Evolutionary conservation across 2,329 filamentous ascomycete genomes (phyloP).

Genomic region (Ceratocystis cubensis): DNA sequence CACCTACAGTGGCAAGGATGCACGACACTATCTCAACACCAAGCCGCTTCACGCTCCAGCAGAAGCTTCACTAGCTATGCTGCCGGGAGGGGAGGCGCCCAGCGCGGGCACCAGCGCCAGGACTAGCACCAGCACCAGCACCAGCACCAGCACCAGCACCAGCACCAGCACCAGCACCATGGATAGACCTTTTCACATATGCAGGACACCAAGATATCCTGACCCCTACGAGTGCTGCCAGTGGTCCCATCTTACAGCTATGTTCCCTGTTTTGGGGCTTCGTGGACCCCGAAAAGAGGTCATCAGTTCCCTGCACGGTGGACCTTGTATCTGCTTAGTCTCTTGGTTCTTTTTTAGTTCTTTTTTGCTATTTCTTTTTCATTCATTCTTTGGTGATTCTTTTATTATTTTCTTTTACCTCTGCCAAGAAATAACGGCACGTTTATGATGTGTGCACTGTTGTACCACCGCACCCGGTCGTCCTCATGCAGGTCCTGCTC

Average conservation of each 20-base stretch:
- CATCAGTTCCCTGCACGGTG: not conserved
- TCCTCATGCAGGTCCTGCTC: not conserved
- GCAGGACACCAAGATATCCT: not conserved
- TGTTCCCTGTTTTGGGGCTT: not conserved
- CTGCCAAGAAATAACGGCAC: not conserved
- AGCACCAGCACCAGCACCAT: not conserved
- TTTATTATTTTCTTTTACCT: too few relatives aligned
- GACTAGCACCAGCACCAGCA: not conserved
- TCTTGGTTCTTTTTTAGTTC: too few relatives aligned
- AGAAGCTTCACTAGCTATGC: not conserved
- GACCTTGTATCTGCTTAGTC: not conserved
- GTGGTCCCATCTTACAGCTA: conserved; percentile 5
- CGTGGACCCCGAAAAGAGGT: not conserved
- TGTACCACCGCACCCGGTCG: not conserved
- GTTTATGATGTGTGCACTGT: not conserved
- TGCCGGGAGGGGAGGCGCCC: conserved; percentile 1
- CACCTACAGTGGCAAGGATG: not conserved
- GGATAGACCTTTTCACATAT: not conserved
- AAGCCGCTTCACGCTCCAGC: not conserved
- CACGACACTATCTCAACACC: not conserved
- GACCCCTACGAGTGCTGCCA: not conserved
- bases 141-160: too few relatives aligned
- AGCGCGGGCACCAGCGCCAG: too few relatives aligned
- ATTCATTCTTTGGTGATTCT: too few relatives aligned
- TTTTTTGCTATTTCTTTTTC: too few relatives aligned